These are phyloP conservation scores for Suillus spraguei DNA, from an alignment of 768 basidiomycete species.

Conservation along the genomic window DNA sequence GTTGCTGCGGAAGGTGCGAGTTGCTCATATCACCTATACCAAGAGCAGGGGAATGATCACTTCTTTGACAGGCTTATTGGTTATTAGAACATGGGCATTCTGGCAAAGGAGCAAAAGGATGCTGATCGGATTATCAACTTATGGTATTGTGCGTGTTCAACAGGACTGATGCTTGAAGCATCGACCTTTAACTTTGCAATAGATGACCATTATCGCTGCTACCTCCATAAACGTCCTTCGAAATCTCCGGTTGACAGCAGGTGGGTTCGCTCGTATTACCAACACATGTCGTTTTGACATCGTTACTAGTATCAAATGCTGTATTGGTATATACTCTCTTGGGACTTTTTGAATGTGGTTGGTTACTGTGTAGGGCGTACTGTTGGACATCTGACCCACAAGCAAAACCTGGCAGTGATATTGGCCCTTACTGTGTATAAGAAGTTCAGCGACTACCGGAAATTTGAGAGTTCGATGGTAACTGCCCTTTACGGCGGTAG, in stretches of 20 bases:
- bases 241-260: too few species aligned
- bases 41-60: neutral
- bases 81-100: constrained; percentile 21
- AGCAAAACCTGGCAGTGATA: neutral
- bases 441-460: neutral
- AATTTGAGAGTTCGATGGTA: constrained; percentile 4
- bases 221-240: too few species aligned
- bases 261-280: too few species aligned
- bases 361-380: neutral
- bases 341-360: neutral
- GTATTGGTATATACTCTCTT: too few species aligned
- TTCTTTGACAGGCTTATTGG: constrained; percentile 16
- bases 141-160: constrained; percentile 10
- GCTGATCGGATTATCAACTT: constrained; percentile 16
- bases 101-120: constrained; percentile 1
- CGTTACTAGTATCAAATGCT: too few species aligned
- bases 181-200: too few species aligned
- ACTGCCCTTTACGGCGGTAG: constrained; percentile 17
- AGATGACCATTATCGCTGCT: too few species aligned
- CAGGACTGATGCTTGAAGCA: neutral
- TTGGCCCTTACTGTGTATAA: constrained; percentile 4
- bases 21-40: neutral
- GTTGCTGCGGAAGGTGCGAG: constrained; percentile 11
- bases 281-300: too few species aligned
- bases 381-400: neutral